Evolutionary conservation across 148 eudicot genomes (phyloP).

Genomic region (Rhododendron vialii): DNA sequence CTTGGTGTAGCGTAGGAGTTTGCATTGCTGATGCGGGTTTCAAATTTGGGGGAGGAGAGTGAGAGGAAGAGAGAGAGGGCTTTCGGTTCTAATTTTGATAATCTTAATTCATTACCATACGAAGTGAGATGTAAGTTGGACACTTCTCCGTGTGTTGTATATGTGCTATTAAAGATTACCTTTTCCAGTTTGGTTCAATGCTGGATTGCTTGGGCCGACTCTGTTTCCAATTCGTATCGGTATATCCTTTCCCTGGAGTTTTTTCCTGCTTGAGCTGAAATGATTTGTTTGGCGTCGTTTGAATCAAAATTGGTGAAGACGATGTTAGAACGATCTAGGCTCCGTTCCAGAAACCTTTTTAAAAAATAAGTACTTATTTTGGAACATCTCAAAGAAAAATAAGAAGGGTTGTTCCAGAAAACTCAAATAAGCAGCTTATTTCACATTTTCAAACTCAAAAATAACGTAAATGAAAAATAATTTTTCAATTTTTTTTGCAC

Average conservation of each 20-base stretch:
- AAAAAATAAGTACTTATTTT: too few relatives aligned
- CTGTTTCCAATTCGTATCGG: neutral
- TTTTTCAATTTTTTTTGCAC: too few relatives aligned
- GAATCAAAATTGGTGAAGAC: neutral
- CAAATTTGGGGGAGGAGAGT: constrained; percentile 7
- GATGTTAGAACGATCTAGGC: neutral
- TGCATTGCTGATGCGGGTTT: constrained; percentile 10
- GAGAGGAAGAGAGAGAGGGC: neutral
- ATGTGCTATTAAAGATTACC: neutral
- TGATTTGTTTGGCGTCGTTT: neutral
- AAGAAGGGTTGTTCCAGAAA: too few relatives aligned
- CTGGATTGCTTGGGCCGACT: neutral
- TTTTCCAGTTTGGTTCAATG: neutral
- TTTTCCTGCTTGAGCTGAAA: neutral
- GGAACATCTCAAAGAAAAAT: too few relatives aligned
- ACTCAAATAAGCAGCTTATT: too few relatives aligned
- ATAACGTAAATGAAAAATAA: too few relatives aligned
- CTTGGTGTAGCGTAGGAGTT: constrained; percentile 17
- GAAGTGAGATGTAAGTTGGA: constrained; percentile 18
- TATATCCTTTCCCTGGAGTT: neutral
- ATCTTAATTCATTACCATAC: constrained; percentile 17
- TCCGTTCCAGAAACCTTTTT: too few relatives aligned
- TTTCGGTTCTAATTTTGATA: constrained; percentile 18
- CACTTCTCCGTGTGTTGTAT: constrained; percentile 6
- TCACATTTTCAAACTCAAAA: too few relatives aligned